phyloP scores from a whole-genome alignment of 2,329 filamentous ascomycete genomes.

The Cadophora malorum region DNA sequence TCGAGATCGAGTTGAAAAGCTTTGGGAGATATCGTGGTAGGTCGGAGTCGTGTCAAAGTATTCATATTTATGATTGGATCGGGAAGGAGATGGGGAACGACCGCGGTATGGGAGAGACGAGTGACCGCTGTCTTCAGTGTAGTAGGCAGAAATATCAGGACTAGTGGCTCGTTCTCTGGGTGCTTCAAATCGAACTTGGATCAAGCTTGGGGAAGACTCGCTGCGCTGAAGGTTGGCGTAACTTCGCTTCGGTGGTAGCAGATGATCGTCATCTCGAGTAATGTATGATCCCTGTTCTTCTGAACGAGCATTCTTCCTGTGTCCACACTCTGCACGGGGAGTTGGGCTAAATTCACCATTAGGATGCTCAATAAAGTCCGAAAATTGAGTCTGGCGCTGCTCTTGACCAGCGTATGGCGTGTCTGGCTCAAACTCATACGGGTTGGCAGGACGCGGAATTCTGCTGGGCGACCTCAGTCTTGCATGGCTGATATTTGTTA shows the following conservation, averaged over 20 bases:
- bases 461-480: conserved; percentile 18
- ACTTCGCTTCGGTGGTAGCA: conserved; percentile 18
- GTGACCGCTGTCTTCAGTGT: conserved; percentile 19
- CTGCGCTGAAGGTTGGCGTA: conserved; percentile 31
- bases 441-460: conserved; percentile 26
- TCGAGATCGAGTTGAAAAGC: neutral
- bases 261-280: conserved; percentile 18
- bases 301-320: conserved; percentile 39
- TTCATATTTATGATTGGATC: conserved; percentile 16
- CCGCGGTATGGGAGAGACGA: conserved; percentile 21
- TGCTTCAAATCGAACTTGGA: conserved; percentile 21
- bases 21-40: conserved; percentile 12
- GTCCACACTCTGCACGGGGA: conserved; percentile 25
- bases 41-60: conserved; percentile 16
- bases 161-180: conserved; percentile 20
- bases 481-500: neutral
- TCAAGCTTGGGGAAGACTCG: conserved; percentile 37
- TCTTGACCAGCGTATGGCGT: conserved; percentile 30
- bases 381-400: conserved; percentile 36
- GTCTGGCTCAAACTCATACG: conserved; percentile 42
- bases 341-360: conserved; percentile 20
- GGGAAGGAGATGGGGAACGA: conserved; percentile 19
- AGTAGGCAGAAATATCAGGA: conserved; percentile 20
- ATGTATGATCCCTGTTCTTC: conserved; percentile 28
- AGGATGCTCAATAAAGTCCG: conserved; percentile 36